Conservation (phyloP, 345 rosid genomes). For the Eucalyptus cloeziana region DNA sequence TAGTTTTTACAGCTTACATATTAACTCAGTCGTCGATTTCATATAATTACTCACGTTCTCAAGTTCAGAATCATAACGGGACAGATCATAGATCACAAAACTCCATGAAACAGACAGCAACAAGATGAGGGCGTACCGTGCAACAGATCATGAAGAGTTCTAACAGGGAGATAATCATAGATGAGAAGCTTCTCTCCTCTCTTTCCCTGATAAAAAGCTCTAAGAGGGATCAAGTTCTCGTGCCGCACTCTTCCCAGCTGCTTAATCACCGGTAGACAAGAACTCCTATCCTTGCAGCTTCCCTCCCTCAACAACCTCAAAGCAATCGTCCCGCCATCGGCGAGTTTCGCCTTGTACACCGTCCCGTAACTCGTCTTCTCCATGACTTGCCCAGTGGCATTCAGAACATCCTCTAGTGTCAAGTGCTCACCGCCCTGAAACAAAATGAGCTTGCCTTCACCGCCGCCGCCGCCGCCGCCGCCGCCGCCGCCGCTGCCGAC, state of each 20-base stretch:
- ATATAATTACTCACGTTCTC: background rate
- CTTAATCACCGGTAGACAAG: constrained; percentile 64
- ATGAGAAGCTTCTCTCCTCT: constrained; percentile 98
- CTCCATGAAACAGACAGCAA: background rate
- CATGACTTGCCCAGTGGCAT: constrained; percentile 94
- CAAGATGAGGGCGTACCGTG: constrained; percentile 43
- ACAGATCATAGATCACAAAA: background rate
- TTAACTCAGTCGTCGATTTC: background rate
- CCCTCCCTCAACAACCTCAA: constrained; percentile 92
- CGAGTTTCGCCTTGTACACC: constrained; percentile 89
- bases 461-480: constrained; percentile 11
- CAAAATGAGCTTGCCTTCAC: constrained; percentile 81
- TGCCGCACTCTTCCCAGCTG: constrained; percentile 79
- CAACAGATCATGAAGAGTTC: constrained; percentile 71
- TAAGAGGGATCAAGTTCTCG: constrained; percentile 80
- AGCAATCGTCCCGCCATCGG: constrained; percentile 91
- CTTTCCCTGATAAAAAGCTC: constrained; percentile 97
- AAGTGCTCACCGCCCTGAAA: constrained; percentile 98
- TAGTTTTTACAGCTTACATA: background rate
- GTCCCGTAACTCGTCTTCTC: constrained; percentile 96
- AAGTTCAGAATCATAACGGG: background rate
- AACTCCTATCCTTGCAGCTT: constrained; percentile 73
- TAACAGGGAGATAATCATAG: constrained; percentile 83
- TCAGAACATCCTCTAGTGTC: constrained; percentile 83
- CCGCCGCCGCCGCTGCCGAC: constrained; percentile 9